A percentile compares a stretch with the other conserved stretches of the same genome.
phyloP scores from a whole-genome alignment of 306 rosid species.

The Quercus parvula region DNA sequence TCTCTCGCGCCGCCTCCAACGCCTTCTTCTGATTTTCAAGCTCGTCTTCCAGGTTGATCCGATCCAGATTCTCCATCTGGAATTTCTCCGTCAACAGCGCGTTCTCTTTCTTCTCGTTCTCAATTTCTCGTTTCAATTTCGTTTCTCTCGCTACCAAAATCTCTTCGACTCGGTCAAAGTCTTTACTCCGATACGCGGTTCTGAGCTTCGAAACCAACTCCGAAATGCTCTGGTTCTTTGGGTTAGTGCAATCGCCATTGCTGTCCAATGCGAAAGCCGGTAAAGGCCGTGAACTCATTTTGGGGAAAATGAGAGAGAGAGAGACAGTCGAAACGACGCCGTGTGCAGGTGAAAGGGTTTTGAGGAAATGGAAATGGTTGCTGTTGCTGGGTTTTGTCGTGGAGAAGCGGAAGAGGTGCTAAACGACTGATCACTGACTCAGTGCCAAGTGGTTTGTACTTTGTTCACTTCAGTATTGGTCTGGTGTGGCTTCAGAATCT shows the following conservation, averaged over 20 bases:
- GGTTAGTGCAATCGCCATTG: background rate
- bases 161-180: conserved; percentile 22
- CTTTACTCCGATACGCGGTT: background rate
- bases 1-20: background rate
- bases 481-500: too few relatives aligned
- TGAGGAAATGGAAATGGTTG: too few relatives aligned
- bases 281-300: background rate
- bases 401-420: too few relatives aligned
- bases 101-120: conserved; percentile 1
- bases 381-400: too few relatives aligned
- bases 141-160: conserved; percentile 17
- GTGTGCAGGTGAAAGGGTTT: too few relatives aligned
- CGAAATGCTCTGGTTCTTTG: conserved; percentile 8
- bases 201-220: conserved; percentile 17
- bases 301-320: too few relatives aligned
- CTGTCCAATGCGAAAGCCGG: background rate
- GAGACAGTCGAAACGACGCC: background rate
- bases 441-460: too few relatives aligned
- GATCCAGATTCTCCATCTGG: background rate
- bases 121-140: conserved; percentile 5
- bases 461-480: too few relatives aligned
- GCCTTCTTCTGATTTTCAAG: background rate
- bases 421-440: too few relatives aligned
- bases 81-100: background rate
- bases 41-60: background rate